Conservation (phyloP, 148 eudicot genomes). For the Vaccinium vitisidaea region DNA sequence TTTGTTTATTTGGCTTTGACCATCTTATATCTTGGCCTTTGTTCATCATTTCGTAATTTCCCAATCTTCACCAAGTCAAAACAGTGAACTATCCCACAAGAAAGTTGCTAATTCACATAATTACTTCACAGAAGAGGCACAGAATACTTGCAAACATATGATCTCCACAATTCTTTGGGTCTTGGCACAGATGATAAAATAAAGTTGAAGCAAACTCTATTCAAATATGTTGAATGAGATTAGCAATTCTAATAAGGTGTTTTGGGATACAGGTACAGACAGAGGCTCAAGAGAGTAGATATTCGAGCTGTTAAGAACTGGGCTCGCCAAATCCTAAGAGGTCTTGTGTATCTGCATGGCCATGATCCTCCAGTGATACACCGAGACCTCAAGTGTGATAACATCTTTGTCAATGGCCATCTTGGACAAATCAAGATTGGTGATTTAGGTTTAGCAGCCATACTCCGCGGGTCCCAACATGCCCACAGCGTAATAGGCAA, state of each 20-base stretch:
- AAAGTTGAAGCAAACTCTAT: neutral
- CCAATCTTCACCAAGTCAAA: neutral
- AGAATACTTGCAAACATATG: neutral
- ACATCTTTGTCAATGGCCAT: constrained; percentile 90
- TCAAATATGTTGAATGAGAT: neutral
- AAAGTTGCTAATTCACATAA: neutral
- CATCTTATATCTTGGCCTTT: neutral
- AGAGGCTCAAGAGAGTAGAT: constrained; percentile 58
- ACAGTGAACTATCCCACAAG: neutral
- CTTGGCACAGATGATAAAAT: neutral
- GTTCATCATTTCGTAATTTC: neutral
- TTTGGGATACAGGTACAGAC: constrained; percentile 55
- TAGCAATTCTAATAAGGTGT: neutral
- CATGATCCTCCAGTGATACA: constrained; percentile 88
- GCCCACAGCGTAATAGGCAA: constrained; percentile 81
- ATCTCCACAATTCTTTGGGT: neutral
- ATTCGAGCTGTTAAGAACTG: constrained; percentile 75
- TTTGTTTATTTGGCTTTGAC: neutral
- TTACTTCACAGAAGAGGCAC: neutral
- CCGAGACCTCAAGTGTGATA: constrained; percentile 89
- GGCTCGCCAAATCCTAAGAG: constrained; percentile 77
- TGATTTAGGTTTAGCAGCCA: constrained; percentile 87
- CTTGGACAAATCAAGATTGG: constrained; percentile 95
- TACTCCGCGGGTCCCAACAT: constrained; percentile 61
- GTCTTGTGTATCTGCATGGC: constrained; percentile 73